Conservation (phyloP, 805 yeast species). For the Nakazawaea wickerhamii region DNA sequence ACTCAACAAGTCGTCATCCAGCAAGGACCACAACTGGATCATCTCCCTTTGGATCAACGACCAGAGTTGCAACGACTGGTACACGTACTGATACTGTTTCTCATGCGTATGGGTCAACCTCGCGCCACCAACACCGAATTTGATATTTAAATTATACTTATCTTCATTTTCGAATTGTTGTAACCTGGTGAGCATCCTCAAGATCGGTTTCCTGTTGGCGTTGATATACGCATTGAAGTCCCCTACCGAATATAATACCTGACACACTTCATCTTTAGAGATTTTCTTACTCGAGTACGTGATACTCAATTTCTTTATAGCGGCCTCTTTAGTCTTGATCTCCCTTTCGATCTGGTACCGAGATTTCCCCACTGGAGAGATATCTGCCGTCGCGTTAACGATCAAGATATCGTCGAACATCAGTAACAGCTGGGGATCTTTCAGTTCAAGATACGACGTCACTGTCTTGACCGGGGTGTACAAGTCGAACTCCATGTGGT, state of each 20-base stretch:
- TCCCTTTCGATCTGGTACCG: constrained; percentile 50
- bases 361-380: constrained; percentile 52
- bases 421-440: constrained; percentile 29
- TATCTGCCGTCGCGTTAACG: constrained; percentile 62
- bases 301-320: constrained; percentile 54
- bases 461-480: constrained; percentile 71
- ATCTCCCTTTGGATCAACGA: constrained; percentile 72
- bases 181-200: constrained; percentile 51
- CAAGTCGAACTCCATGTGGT: constrained; percentile 69
- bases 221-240: constrained; percentile 71
- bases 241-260: constrained; percentile 69
- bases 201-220: constrained; percentile 63
- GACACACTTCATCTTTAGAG: constrained; percentile 59
- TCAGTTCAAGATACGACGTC: constrained; percentile 36
- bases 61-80: constrained; percentile 73
- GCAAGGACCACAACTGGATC: constrained; percentile 71
- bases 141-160: constrained; percentile 51
- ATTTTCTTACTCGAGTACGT: constrained; percentile 40
- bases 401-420: constrained; percentile 55
- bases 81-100: constrained; percentile 68
- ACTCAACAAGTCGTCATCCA: constrained; percentile 65
- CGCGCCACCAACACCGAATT: constrained; percentile 63
- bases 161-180: constrained; percentile 42
- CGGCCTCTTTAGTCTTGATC: constrained; percentile 61
- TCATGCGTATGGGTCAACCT: constrained; percentile 68